Evolutionary conservation across 208 protist genomes (phyloP), one percentile per base, ranked within the genome.

Genomic region (Sergeia podlipaevii): DNA sequence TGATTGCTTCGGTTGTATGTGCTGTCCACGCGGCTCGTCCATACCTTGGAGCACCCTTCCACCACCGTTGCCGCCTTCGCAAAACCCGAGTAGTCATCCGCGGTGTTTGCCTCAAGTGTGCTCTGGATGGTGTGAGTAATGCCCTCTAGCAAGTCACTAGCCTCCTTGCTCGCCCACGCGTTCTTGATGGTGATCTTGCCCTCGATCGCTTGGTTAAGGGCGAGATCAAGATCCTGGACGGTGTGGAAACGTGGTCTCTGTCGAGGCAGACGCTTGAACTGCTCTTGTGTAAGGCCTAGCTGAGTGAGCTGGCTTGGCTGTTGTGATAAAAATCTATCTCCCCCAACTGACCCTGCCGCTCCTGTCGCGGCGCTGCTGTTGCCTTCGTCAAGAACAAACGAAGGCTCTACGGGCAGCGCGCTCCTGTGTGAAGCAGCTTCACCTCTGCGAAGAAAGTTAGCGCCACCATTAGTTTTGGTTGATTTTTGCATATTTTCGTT

Each of bases 1-100:
- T 89, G 73, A 52, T 89, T 93, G 39, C 74, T 88, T 56, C 76
- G 85, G 48, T 80, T 73, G 38, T 92, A 90, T 1, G 89, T 96
- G 68, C 81, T 92, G 65, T 96, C 89, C 10, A 96, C 89, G 7
- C 89, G 85, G 45, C 77, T 86, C n/a, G 85, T 92, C 84, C 85
- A 96, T 36, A 96, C 86, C 64, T 96, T 96, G 18, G 85, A 90
- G 67, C 89, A 91, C n/a, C 89, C 86, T 66, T 96, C 85, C 60
- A 96, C 89, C n/a, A 96, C 80, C 11, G 81, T 93, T 24, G 89
- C 89, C 8, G 84, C 85, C 73, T 96, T 96, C 7, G 89, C 74
- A 56, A 96, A 96, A 45, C 85, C 84, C 15, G 77, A 53, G 74
- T 92, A 93, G 63, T 92, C 84, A 43, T 96, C 89, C 15, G 60